phyloP scores from a whole-genome alignment of 768 basidiomycete species.

The Tylopilus felleus region DNA sequence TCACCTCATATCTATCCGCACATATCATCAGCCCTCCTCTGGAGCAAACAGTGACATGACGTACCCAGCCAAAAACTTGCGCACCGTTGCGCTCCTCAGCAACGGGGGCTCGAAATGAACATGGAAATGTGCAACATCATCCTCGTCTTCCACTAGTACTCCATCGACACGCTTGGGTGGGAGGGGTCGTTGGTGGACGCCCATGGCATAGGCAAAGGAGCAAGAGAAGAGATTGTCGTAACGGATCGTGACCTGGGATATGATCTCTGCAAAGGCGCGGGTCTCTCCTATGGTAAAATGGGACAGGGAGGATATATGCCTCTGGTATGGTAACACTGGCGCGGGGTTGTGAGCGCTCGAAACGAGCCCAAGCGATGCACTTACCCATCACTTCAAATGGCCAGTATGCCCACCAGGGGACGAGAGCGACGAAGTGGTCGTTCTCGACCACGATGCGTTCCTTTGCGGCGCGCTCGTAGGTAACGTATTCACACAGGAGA shows the following conservation, averaged over 20 bases:
- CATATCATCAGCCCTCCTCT: constrained; percentile 1
- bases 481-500: constrained; percentile 77
- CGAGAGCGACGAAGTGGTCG: constrained; percentile 76
- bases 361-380: constrained; percentile 8
- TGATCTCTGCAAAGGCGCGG: constrained; percentile 58
- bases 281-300: constrained; percentile 62
- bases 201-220: constrained; percentile 94
- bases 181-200: constrained; percentile 81
- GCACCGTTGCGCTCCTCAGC: constrained; percentile 73
- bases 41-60: constrained; percentile 20
- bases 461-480: constrained; percentile 54
- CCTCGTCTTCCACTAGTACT: constrained; percentile 35
- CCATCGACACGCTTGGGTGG: constrained; percentile 37
- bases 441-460: constrained; percentile 70
- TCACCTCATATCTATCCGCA: constrained; percentile 70
- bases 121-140: constrained; percentile 74
- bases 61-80: constrained; percentile 89
- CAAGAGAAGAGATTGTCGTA: constrained; percentile 82
- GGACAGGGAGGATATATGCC: constrained; percentile 72
- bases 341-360: neutral
- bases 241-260: constrained; percentile 59
- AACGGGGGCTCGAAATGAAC: constrained; percentile 86
- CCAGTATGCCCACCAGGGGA: constrained; percentile 97
- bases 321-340: constrained; percentile 69
- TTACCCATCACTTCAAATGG: constrained; percentile 80